A percentile compares a stretch with the other conserved stretches of the same genome.
These are phyloP conservation scores for Rhodamnia rubescens DNA, from an alignment of 345 rosid genomes.

Conservation along the genomic window DNA sequence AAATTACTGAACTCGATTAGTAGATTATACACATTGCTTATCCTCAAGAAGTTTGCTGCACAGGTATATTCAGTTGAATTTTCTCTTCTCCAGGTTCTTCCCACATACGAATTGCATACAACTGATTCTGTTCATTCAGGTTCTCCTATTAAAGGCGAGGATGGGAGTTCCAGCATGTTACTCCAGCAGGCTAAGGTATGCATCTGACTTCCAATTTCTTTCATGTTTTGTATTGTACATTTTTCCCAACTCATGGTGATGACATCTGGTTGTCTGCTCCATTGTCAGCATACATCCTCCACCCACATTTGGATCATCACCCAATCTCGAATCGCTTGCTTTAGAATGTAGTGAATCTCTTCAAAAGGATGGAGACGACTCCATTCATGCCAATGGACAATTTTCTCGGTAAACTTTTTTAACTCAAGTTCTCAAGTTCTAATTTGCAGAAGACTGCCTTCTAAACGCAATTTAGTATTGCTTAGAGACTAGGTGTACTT, in stretches of 20 bases:
- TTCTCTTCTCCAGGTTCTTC: slow-evolving; percentile 56
- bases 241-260: neutral
- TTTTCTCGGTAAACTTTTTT: slow-evolving; percentile 5
- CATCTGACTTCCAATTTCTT: neutral
- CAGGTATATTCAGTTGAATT: neutral
- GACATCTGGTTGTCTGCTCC: neutral
- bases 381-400: slow-evolving; percentile 1
- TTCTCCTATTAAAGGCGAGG: slow-evolving; percentile 12
- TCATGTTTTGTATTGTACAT: neutral
- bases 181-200: slow-evolving; percentile 39
- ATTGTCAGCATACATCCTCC: slow-evolving; percentile 15
- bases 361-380: slow-evolving; percentile 2
- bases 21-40: neutral
- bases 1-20: neutral
- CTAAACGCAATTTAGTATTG: neutral
- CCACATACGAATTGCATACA: slow-evolving; percentile 28
- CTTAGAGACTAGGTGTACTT: neutral
- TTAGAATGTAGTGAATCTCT: slow-evolving; percentile 1
- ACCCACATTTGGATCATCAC: slow-evolving; percentile 15
- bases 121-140: slow-evolving; percentile 25
- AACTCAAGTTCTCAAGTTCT: neutral
- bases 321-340: slow-evolving; percentile 9
- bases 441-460: neutral
- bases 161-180: slow-evolving; percentile 17
- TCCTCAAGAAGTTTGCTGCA: neutral